phyloP scores from a whole-genome alignment of 495 filamentous ascomycete genomes.

The Penicilliopsis zonata region DNA sequence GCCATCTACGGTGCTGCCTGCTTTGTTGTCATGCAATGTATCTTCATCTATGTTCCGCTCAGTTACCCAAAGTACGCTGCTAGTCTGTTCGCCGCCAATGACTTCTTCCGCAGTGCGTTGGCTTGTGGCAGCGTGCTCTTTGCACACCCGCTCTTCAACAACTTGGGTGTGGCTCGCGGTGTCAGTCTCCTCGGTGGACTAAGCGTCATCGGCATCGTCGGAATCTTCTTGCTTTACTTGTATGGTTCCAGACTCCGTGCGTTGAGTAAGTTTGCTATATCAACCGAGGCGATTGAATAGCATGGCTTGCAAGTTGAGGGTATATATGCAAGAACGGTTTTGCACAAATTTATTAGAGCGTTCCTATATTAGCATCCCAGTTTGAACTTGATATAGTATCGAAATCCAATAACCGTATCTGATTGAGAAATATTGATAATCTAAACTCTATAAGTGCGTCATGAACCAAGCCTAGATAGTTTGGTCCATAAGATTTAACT shows the following conservation, averaged over 20 bases:
- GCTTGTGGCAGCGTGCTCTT: conserved; percentile 49
- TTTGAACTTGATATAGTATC: too few relatives aligned
- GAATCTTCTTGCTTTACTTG: conserved; percentile 39
- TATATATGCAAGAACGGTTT: too few relatives aligned
- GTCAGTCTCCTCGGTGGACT: conserved; percentile 43
- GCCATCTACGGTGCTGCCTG: conserved; percentile 36
- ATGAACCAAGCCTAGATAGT: too few relatives aligned
- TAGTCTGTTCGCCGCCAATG: conserved; percentile 49
- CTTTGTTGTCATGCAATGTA: conserved; percentile 47
- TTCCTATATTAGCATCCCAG: too few relatives aligned
- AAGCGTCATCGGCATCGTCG: conserved; percentile 41
- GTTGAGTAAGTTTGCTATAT: conserved; percentile 27
- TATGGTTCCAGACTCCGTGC: conserved; percentile 32
- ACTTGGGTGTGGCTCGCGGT: conserved; percentile 45
- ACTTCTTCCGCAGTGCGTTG: conserved; percentile 41
- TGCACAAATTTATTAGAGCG: too few relatives aligned
- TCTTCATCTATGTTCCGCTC: conserved; percentile 53
- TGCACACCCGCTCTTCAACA: conserved; percentile 40
- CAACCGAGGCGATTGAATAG: too few relatives aligned
- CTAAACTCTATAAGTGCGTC: too few relatives aligned
- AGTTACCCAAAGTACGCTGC: conserved; percentile 53
- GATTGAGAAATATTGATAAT: too few relatives aligned
- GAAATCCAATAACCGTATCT: too few relatives aligned
- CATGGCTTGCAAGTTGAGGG: too few relatives aligned
- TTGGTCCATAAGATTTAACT: too few relatives aligned